Evolutionary conservation across 495 filamentous ascomycete genomes (phyloP).

Genomic region (Neurospora sp.): DNA sequence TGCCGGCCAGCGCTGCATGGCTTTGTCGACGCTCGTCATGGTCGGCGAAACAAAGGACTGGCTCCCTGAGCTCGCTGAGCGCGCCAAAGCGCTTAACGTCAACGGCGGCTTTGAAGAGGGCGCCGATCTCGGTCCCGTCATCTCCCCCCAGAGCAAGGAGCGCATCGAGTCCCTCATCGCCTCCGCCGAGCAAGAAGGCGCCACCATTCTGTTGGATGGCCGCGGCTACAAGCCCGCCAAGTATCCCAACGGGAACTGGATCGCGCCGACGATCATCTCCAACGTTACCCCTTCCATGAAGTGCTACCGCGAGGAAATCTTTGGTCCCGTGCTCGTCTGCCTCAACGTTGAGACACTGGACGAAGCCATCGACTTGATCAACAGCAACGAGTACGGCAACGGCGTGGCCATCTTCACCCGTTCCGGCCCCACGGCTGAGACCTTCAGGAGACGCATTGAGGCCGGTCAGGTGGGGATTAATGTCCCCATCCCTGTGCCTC

Average conservation of each 20-base stretch:
- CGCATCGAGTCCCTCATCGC: conserved; percentile 85
- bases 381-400: conserved; percentile 57
- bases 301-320: conserved; percentile 96
- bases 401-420: conserved; percentile 56
- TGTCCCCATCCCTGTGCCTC: conserved; percentile 74
- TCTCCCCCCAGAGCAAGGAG: conserved; percentile 82
- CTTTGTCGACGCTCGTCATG: conserved; percentile 84
- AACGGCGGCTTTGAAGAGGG: conserved; percentile 93
- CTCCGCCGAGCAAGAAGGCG: conserved; percentile 84
- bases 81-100: conserved; percentile 79
- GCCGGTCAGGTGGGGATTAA: conserved; percentile 75
- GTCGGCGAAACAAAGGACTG: conserved; percentile 91
- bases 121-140: conserved; percentile 93
- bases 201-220: conserved; percentile 89
- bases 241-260: conserved; percentile 95
- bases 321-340: conserved; percentile 88
- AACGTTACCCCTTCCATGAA: conserved; percentile 85
- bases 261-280: conserved; percentile 89
- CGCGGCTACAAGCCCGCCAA: conserved; percentile 78
- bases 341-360: conserved; percentile 75
- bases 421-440: conserved; percentile 48
- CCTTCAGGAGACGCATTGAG: conserved; percentile 55
- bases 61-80: conserved; percentile 83
- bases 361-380: conserved; percentile 58
- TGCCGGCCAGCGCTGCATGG: conserved; percentile 97